Base-by-base conservation (phyloP, 2,329 filamentous ascomycete genomes). In the Drechslerella dactyloides region DNA sequence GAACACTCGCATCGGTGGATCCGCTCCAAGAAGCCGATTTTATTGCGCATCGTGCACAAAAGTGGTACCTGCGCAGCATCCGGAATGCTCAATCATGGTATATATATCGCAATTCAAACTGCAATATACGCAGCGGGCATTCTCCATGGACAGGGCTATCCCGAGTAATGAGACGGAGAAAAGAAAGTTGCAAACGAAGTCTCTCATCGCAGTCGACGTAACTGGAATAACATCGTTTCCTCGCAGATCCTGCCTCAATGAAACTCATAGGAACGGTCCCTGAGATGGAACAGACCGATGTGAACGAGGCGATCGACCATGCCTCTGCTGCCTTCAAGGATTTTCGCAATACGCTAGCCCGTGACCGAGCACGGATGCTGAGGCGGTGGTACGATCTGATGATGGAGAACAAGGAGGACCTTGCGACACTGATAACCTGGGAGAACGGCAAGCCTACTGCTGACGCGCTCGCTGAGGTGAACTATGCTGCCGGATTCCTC, bases 361-460 rank as follows among this genome's bases (percentile, higher is more conserved):
- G 91, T 65, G 85, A 93, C 81, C 86, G 90, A 69, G 84, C 90
- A 57, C 87, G 86, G 79, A 82, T 93, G 77, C 83, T 96, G 74
- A 85, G 90, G 62, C 88, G 86, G 78, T 96, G 90, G 91, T 91
- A 91, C 80, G 87, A 93, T 75, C 82, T 93, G 75, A 87, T 94
- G 83, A 79, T 89, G 33, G 89, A 89, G 72, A 92, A 96, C 76
- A 83, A 85, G 52, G 90, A 93, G 30, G 91, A 96, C 78, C 82
- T 96, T 33, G 90, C 90, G 6, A 90, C 84, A 72, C 83, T 96
- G 73, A 92, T 96, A 77, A 94, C 91, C 42, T 90, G 89, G 87
- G 91, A 96, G 82, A 96, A 96, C 75, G 91, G 91, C 74, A 96
- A 96, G 82, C 90, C 91, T 1, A 78, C 90, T 27, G 86, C 89